Evolutionary conservation across 805 yeast genomes (phyloP), one percentile per base, ranked within the genome.

Genomic region (Priceomyces castillae): DNA sequence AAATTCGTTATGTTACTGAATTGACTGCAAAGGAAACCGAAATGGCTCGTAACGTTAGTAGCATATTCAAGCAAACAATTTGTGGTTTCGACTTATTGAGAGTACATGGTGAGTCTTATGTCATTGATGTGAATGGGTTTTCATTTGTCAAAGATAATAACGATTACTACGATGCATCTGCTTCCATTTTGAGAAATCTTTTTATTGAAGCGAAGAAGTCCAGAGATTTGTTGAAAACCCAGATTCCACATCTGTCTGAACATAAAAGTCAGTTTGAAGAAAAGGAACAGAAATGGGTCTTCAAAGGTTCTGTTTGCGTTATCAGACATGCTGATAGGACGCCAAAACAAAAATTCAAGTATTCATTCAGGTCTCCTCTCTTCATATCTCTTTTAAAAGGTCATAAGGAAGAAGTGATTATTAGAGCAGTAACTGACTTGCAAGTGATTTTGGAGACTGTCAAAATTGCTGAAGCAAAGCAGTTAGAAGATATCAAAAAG

Each of bases 291-390:
- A 92, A 92, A 66, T 94, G 99, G 99, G 88, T 87, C 4, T 84
- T 94, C 65, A 94, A 94, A 64, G 97, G 97, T 14, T 71, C 87
- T 67, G 96, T 94, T 9, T 77, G 86, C 14, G 95, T 92, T 22
- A 84, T 94, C 42, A 81, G 99, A 54, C 99, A 94, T 65, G 99
- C 98, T 6, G 99, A 94, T 62, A 80, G 99, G 61, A 94, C 99
- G 0, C 99, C 99, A 12, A 94, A 94, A 63, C 99, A 94, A 68
- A 94, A 94, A 63, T 88, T 94, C 71, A 94, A 94, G 61, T 95
- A 89, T 65, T 90, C 97, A 0, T 94, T 94, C 71, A 83, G 84
- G 51, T 84, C 95, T 2, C 90, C 89, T 4, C 75, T 88, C 9
- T 94, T 94, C 58, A 81, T 90, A 35, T 87, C 94, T 0, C 65